Percentiles rank a stretch among this genome's conserved stretches.
Conservation (phyloP, 768 basidiomycete genomes). For the Podaxis carcinomalis region DNA sequence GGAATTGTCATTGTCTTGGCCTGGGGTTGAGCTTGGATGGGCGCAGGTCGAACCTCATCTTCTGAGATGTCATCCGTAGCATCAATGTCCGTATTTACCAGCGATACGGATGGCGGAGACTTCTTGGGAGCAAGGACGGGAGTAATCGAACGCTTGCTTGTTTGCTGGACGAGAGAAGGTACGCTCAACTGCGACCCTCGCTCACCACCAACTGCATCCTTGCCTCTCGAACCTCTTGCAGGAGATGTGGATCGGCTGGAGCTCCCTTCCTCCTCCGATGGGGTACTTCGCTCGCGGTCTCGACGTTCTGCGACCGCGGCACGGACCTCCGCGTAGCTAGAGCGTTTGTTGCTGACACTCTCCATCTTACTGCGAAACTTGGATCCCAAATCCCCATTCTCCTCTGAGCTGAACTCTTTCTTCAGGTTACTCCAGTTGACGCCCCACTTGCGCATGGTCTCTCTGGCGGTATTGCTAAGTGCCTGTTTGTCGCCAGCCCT, state of each 20-base stretch:
- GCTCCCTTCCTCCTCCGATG: constrained; percentile 13
- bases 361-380: constrained; percentile 18
- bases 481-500: constrained; percentile 82
- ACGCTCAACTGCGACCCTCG: not conserved
- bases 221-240: constrained; percentile 7
- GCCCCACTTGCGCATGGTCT: constrained; percentile 91
- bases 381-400: constrained; percentile 17
- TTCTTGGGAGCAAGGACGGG: constrained; percentile 22
- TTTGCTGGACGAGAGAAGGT: constrained; percentile 15
- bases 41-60: constrained; percentile 28
- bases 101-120: constrained; percentile 32
- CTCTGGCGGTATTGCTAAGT: constrained; percentile 78
- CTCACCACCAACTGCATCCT: constrained; percentile 17
- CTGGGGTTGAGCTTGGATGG: constrained; percentile 74
- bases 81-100: constrained; percentile 27
- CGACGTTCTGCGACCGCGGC: constrained; percentile 71
- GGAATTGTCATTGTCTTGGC: constrained; percentile 84
- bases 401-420: constrained; percentile 42
- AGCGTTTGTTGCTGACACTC: constrained; percentile 25
- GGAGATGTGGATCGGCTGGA: constrained; percentile 14
- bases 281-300: constrained; percentile 27
- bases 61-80: constrained; percentile 22
- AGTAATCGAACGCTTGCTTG: constrained; percentile 6
- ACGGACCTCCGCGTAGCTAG: constrained; percentile 70
- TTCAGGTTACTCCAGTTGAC: constrained; percentile 70